Evolutionary conservation across 495 filamentous ascomycete genomes (phyloP).

Genomic region (Platismatia glauca): DNA sequence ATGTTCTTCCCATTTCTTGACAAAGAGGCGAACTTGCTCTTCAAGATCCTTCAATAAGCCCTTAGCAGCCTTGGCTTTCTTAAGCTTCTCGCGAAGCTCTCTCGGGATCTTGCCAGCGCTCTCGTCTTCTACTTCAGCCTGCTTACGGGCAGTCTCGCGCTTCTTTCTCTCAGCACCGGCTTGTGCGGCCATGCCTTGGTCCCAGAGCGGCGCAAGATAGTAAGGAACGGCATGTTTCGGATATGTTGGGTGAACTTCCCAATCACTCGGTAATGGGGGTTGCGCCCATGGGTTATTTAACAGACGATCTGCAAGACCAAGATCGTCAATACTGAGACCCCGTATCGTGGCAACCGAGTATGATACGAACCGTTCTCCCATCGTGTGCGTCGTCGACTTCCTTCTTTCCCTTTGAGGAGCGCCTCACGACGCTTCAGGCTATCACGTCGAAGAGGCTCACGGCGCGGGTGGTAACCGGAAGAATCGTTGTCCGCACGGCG

Average conservation of each 20-base stretch:
- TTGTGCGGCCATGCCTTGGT: conserved; percentile 50
- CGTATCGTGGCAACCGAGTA: conserved; percentile 3
- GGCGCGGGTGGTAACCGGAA: conserved; percentile 28
- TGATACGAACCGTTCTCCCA: conserved; percentile 84
- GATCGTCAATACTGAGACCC: conserved; percentile 17
- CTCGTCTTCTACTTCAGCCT: conserved; percentile 32
- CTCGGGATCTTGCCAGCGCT: conserved; percentile 38
- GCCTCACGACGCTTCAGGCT: conserved; percentile 64
- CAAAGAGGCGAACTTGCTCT: conserved; percentile 52
- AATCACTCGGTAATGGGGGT: conserved; percentile 74
- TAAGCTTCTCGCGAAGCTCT: conserved; percentile 52
- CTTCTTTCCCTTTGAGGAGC: conserved; percentile 83
- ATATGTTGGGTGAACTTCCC: conserved; percentile 69
- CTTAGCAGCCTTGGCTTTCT: conserved; percentile 58
- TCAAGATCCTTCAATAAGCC: conserved; percentile 59
- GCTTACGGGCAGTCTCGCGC: conserved; percentile 28
- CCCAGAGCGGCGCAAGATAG: conserved; percentile 81
- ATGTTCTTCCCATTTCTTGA: conserved; percentile 49
- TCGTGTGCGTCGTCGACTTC: conserved; percentile 73
- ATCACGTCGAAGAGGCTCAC: conserved; percentile 47
- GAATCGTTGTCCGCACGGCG: neutral
- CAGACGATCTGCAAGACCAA: conserved; percentile 57
- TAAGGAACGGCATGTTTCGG: conserved; percentile 73
- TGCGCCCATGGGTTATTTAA: conserved; percentile 77
- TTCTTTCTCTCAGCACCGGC: conserved; percentile 35